phyloP scores from a whole-genome alignment of 805 yeast genomes.

The Yarrowia sp. region DNA sequence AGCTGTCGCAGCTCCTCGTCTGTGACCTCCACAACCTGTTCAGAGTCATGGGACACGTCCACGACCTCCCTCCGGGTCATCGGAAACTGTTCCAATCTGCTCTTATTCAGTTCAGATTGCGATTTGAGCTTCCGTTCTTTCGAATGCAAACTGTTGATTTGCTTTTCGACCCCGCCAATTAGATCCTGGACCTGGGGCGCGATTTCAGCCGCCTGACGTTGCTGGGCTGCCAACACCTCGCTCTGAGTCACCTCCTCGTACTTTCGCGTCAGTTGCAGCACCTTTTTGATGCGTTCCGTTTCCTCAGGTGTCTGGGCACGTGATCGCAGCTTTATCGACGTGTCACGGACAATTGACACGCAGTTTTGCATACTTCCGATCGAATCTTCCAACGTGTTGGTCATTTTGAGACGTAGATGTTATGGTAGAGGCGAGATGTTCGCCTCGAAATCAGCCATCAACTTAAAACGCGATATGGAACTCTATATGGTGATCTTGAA shows the following conservation, averaged over 20 bases:
- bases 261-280: slow-evolving; percentile 9
- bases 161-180: slow-evolving; percentile 1
- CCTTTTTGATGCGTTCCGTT: neutral
- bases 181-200: slow-evolving; percentile 21
- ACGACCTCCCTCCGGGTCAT: neutral
- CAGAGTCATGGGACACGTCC: neutral
- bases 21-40: neutral
- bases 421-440: neutral
- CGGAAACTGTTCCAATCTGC: slow-evolving; percentile 11
- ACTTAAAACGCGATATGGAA: slow-evolving; percentile 1
- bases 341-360: slow-evolving; percentile 1
- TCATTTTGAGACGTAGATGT: neutral
- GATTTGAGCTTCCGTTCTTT: slow-evolving; percentile 10
- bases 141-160: neutral
- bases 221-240: slow-evolving; percentile 10
- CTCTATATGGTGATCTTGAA: neutral
- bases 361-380: slow-evolving; percentile 14
- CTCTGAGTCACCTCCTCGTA: slow-evolving; percentile 21
- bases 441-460: neutral
- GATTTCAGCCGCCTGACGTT: slow-evolving; percentile 12
- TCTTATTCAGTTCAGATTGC: slow-evolving; percentile 13
- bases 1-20: neutral
- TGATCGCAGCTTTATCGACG: neutral
- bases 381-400: slow-evolving; percentile 3
- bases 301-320: slow-evolving; percentile 18